A percentile compares a stretch with the other conserved stretches of the same genome.
Conservation (phyloP, 2,329 filamentous ascomycete genomes). For the Elsinoe australis region DNA sequence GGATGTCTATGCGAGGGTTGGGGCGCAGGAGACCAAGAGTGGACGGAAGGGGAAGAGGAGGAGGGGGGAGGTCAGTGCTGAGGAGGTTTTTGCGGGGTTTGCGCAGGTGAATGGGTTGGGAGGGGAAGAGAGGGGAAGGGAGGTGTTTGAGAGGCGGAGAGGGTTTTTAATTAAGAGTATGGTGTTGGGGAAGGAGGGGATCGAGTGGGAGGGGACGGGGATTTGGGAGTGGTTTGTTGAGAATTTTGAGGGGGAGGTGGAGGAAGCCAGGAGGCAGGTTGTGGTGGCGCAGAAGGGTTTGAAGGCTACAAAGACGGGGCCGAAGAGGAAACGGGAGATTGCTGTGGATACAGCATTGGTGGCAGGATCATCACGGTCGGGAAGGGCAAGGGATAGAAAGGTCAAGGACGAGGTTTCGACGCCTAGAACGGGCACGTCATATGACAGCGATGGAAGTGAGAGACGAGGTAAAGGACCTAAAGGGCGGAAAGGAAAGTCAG, state of each 20-base stretch:
- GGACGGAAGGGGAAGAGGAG: constrained; percentile 15
- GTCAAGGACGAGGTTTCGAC: background rate
- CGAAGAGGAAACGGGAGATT: constrained; percentile 11
- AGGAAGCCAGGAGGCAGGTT: background rate
- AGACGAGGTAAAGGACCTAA: constrained; percentile 11
- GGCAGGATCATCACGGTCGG: background rate
- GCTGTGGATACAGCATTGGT: background rate
- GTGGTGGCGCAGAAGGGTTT: background rate
- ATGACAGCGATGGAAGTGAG: constrained; percentile 11
- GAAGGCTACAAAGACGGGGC: background rate
- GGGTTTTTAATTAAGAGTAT: constrained; percentile 42
- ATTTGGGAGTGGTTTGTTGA: constrained; percentile 36
- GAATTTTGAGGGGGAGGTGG: constrained; percentile 25
- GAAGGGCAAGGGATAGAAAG: background rate
- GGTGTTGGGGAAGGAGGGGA: constrained; percentile 37
- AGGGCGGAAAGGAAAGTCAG: constrained; percentile 29
- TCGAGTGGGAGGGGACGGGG: constrained; percentile 38
- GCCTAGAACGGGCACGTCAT: background rate
- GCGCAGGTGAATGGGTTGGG: background rate
- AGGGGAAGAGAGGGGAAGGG: constrained; percentile 13
- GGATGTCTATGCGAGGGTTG: constrained; percentile 49
- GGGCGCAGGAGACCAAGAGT: constrained; percentile 27
- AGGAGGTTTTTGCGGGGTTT: constrained; percentile 14
- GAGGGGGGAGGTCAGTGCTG: constrained; percentile 2
- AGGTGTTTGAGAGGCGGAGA: constrained; percentile 35